phyloP scores from a whole-genome alignment of 1,139 yeast genomes.

The Blastobotrys ciferrii region DNA sequence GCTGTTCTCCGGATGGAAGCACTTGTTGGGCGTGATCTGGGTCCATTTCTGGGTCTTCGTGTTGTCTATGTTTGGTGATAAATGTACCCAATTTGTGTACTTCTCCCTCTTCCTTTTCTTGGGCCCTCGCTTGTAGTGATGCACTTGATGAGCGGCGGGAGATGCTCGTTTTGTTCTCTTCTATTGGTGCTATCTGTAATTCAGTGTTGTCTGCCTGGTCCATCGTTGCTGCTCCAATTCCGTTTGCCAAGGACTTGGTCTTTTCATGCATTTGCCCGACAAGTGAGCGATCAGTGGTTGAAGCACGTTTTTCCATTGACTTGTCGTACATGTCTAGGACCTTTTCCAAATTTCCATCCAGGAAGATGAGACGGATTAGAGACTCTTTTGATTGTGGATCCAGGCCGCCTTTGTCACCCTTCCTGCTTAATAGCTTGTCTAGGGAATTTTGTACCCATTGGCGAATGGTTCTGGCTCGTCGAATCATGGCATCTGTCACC shows the following conservation, averaged over 20 bases:
- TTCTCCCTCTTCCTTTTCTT: conserved; percentile 90
- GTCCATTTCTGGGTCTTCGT: conserved; percentile 5
- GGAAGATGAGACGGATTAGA: conserved; percentile 35
- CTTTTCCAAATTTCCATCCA: conserved; percentile 35
- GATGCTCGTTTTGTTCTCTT: conserved; percentile 16
- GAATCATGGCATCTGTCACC: conserved; percentile 29
- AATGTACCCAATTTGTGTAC: conserved; percentile 71
- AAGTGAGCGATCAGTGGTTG: conserved; percentile 3
- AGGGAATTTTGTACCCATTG: conserved; percentile 30
- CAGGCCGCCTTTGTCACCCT: conserved; percentile 23
- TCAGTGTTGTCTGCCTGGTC: conserved; percentile 21
- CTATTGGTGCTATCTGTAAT: conserved; percentile 26
- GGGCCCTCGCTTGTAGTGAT: conserved; percentile 50
- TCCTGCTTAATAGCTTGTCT: conserved; percentile 29
- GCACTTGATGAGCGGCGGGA: conserved; percentile 29
- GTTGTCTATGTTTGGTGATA: conserved; percentile 16
- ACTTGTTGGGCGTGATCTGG: conserved; percentile 2
- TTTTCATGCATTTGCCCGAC: conserved; percentile 7
- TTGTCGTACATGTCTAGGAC: conserved; percentile 29
- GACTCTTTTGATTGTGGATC: conserved; percentile 28
- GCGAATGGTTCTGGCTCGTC: conserved; percentile 32
- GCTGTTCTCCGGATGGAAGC: conserved; percentile 60
- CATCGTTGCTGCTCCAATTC: not conserved
- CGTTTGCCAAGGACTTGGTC: not conserved
- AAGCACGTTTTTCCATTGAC: conserved; percentile 6